Evolutionary conservation across 2,329 filamentous ascomycete species (phyloP), one percentile per base, ranked within the genome.

Genomic region (Arthrobotrys conoides): DNA sequence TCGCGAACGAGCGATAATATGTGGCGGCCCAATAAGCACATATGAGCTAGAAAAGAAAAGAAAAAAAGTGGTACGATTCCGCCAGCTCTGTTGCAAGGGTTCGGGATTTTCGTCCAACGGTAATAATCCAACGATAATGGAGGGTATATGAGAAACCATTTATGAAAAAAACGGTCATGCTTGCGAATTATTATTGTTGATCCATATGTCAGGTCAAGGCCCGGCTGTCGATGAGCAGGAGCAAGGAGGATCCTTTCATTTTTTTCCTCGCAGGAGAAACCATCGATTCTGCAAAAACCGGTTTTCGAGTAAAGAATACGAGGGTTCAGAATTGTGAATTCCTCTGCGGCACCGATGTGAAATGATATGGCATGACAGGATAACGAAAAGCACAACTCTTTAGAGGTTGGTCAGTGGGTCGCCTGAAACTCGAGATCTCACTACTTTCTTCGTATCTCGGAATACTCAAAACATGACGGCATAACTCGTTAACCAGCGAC

Each of bases 151-250:
- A 53, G 9, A 22, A 33, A 44, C 53, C 30, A 27, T 30, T 38
- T 72, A 65, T 66, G 38, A 66, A 36, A 66, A 36, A 72, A 72
- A 72, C 69, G 69, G 69, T 72, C 61, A 22, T 66, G 61, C 69
- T 57, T 64, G 27, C 38, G 4, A 20, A 20, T 5, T n/a, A 6
- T n/a, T 44, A n/a, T 44, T 51, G 27, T 14, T 20, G 10, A 46
- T 70, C 53, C 49, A 49, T 18, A 36, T 66, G 22, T 46, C 16
- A 65, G 38, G 48, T 5, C 20, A 16, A 18, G 6, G 27, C n/a
- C n/a, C 8, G 27, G 27, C 46, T 8, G 49, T 69, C 48, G 65
- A 57, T 53, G 46, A 51, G 36, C 65, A 57, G 65, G 48, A 48
- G 44, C 44, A 51, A 67, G 64, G 46, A 67, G 63, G 48, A 41